Base-by-base conservation (phyloP, 257 asterid species). In the Rauvolfia tetraphylla region DNA sequence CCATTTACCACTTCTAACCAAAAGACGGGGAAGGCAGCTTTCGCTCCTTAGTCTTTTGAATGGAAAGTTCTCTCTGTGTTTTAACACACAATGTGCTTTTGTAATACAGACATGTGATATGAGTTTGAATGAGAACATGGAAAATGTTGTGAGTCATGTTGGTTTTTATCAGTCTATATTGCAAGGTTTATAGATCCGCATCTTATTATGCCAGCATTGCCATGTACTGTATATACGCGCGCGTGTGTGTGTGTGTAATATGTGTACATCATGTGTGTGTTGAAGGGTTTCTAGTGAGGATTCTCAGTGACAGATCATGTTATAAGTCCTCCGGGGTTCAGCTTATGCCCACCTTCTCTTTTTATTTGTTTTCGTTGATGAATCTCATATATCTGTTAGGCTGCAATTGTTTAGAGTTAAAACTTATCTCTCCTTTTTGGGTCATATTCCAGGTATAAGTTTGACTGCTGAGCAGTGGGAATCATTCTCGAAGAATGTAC, bases 391-490 rank as follows among this genome's bases (percentile, higher is more conserved):
- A 1, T 54, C 11, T 62, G 6, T 20, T 36, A 20, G 31, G 49
- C 71, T 65, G 48, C 31, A 17, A 65, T 36, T 6, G 23, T 17
- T n/a, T 65, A 18, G 5, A 6, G 7, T 20, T 17, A 2, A 36
- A 14, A 20, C 42, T 20, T 6, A 31, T 31, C 4, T 65, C 29
- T 63, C 8, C 13, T 36, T 18, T 1, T 65, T 34, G 70, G 6
- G 25, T 18, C 11, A 65, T 22, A 22, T 41, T 72, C 75, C 82
- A 95, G 99, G 99, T 62, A 95, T 95, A 85, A 95, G 96, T 91
- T 84, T 95, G 90, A 83, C 97, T 9, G 70, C 93, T 9, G 97
- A 90, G 81, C 97, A 93, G 63, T 91, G 98, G 98, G 85, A 84
- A 15, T 56, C 89, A 12, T 91, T 93, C 85, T 87, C 83, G 65